Percentiles rank a stretch among this genome's conserved stretches.
phyloP scores from a whole-genome alignment of 163 green algal genomes.

The Chlamydomonas reinhardtii region DNA sequence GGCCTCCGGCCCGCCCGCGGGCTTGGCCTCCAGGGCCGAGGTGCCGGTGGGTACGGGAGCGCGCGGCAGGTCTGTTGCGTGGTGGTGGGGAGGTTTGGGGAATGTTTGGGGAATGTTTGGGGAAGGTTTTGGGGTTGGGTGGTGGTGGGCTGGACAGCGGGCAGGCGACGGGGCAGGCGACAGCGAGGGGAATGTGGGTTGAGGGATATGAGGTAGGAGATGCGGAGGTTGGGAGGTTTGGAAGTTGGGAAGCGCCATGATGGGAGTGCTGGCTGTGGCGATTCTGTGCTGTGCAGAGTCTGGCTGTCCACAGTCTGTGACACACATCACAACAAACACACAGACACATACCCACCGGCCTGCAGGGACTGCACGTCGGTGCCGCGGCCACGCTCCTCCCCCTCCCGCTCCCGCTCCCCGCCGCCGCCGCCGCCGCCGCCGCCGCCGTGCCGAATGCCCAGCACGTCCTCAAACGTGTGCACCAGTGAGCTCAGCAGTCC shows the following conservation, averaged over 20 bases:
- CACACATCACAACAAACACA: too few species aligned
- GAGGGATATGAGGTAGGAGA: too few species aligned
- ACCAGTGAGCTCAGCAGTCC: too few species aligned
- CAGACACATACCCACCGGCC: not conserved
- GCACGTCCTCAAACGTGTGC: not conserved
- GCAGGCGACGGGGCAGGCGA: not conserved
- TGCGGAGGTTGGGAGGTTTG: too few species aligned
- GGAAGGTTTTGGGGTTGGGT: not conserved
- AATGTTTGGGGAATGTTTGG: not conserved
- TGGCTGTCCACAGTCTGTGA: too few species aligned
- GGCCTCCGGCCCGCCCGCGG: not conserved
- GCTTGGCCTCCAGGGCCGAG: slow-evolving; percentile 37
- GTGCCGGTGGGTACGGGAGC: slow-evolving; percentile 24
- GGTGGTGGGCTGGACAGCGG: not conserved
- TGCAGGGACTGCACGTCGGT: not conserved
- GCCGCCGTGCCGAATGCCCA: not conserved
- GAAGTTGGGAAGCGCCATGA: too few species aligned
- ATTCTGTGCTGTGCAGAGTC: too few species aligned
- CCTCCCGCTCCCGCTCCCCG: not conserved
- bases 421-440: not conserved
- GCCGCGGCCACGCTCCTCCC: not conserved
- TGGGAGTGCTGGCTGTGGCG: too few species aligned
- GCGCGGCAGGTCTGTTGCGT: not conserved
- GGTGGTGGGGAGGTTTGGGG: not conserved
- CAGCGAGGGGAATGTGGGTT: too few species aligned